A percentile compares a stretch with the other conserved stretches of the same genome.
These are phyloP conservation scores for Coemansia sp. DNA, from an alignment of 192 early-diverging fungal species.

Conservation along the genomic window DNA sequence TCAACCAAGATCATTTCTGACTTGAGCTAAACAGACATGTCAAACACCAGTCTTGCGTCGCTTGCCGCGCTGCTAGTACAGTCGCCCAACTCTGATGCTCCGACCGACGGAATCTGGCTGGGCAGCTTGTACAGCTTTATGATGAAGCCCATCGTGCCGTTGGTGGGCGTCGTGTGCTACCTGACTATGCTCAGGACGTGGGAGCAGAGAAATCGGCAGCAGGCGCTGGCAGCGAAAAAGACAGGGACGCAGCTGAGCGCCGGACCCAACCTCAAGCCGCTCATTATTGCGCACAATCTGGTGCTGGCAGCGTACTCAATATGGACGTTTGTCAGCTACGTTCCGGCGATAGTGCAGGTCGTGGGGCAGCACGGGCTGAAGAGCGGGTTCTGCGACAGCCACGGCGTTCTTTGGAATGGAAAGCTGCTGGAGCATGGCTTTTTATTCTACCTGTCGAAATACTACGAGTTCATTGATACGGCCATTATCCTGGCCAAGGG, in stretches of 20 bases:
- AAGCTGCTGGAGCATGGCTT: slow-evolving; percentile 75
- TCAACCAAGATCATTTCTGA: neutral
- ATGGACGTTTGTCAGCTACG: slow-evolving; percentile 69
- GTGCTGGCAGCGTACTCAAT: slow-evolving; percentile 68
- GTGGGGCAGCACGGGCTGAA: slow-evolving; percentile 55
- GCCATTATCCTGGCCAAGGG: slow-evolving; percentile 82
- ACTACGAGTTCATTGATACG: slow-evolving; percentile 88
- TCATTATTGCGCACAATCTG: slow-evolving; percentile 78
- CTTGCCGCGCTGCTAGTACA: neutral
- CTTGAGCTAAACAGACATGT: neutral
- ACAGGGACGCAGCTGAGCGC: neutral
- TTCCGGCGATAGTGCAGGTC: slow-evolving; percentile 58
- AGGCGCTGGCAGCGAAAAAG: slow-evolving; percentile 2
- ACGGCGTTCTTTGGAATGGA: slow-evolving; percentile 63
- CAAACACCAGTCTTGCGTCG: neutral
- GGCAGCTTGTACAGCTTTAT: slow-evolving; percentile 63
- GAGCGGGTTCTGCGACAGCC: slow-evolving; percentile 68
- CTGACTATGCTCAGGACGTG: slow-evolving; percentile 18
- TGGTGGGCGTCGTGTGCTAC: slow-evolving; percentile 47
- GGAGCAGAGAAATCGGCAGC: slow-evolving; percentile 23
- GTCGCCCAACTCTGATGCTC: slow-evolving; percentile 14
- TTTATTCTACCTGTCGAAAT: slow-evolving; percentile 86
- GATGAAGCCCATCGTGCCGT: slow-evolving; percentile 65
- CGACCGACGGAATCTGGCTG: slow-evolving; percentile 57
- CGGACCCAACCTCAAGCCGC: slow-evolving; percentile 61